phyloP scores from a whole-genome alignment of 1,284 basidiomycete species.

The Termitomyces sp. region DNA sequence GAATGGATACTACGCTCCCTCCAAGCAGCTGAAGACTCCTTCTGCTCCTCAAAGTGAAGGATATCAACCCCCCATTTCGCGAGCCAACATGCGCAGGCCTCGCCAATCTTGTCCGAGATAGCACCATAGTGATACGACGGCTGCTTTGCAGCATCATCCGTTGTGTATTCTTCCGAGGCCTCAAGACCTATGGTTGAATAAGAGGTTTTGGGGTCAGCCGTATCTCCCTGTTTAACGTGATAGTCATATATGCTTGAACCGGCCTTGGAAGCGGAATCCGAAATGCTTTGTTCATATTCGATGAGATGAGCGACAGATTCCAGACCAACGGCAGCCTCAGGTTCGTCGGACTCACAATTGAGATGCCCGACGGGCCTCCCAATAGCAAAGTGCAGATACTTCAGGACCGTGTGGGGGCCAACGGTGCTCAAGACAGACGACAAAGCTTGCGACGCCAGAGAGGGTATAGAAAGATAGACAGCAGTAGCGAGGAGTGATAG shows the following conservation, averaged over 20 bases:
- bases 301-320: slow-evolving; percentile 60
- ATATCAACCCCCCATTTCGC: slow-evolving; percentile 83
- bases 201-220: slow-evolving; percentile 14
- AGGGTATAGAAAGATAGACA: slow-evolving; percentile 81
- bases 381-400: slow-evolving; percentile 81
- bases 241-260: slow-evolving; percentile 4
- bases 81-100: slow-evolving; percentile 86
- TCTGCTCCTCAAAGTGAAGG: slow-evolving; percentile 58
- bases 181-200: slow-evolving; percentile 9
- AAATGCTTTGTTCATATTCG: slow-evolving; percentile 23
- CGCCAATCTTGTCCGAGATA: slow-evolving; percentile 86
- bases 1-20: slow-evolving; percentile 5
- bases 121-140: slow-evolving; percentile 69
- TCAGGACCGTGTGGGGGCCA: slow-evolving; percentile 72
- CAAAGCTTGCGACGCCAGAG: slow-evolving; percentile 72
- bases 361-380: slow-evolving; percentile 61
- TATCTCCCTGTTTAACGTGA: slow-evolving; percentile 6
- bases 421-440: slow-evolving; percentile 70
- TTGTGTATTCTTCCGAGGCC: slow-evolving; percentile 19
- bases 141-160: slow-evolving; percentile 11
- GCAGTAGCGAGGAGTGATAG: slow-evolving; percentile 84
- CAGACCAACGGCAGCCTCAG: slow-evolving; percentile 60
- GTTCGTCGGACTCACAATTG: slow-evolving; percentile 40
- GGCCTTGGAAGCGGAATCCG: slow-evolving; percentile 6
- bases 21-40: slow-evolving; percentile 12